These are phyloP conservation scores for Blastocystis sp. DNA, from an alignment of 352 stramenopile species.

Conservation along the genomic window DNA sequence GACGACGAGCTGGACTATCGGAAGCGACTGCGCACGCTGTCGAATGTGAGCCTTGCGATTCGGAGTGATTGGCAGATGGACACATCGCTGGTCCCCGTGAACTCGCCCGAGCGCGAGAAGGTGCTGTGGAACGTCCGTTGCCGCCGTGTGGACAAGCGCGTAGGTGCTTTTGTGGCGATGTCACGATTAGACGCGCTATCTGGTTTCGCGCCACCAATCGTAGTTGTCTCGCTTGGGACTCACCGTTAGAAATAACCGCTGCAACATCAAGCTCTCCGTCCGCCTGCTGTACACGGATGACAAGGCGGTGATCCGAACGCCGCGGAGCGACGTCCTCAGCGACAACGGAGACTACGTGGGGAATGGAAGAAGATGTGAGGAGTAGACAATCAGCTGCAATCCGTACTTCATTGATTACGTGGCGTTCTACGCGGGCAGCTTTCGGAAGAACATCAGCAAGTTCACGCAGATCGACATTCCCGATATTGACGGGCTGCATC, in stretches of 20 bases:
- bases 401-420: conserved; percentile 70
- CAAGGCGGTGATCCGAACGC: conserved; percentile 22
- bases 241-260: conserved; percentile 42
- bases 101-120: conserved; percentile 28
- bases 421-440: conserved; percentile 47
- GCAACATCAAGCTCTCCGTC: conserved; percentile 69
- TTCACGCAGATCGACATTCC: conserved; percentile 65
- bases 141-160: conserved; percentile 37
- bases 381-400: conserved; percentile 51
- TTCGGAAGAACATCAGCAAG: neutral
- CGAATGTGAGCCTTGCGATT: neutral
- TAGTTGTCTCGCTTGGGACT: neutral
- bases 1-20: conserved; percentile 63
- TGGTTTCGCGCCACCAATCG: conserved; percentile 55
- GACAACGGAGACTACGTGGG: conserved; percentile 10
- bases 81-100: neutral
- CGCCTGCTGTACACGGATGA: conserved; percentile 42
- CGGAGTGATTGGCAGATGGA: neutral
- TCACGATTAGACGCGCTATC: conserved; percentile 28
- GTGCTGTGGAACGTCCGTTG: conserved; percentile 18
- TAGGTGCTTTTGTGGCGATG: neutral
- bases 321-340: conserved; percentile 6
- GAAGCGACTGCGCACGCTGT: conserved; percentile 18
- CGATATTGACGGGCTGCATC: conserved; percentile 21
- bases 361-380: neutral